A percentile compares a stretch with the other conserved stretches of the same genome.
These are phyloP conservation scores for Volvox africanus DNA, from an alignment of 139 green algal genomes.

Conservation along the genomic window DNA sequence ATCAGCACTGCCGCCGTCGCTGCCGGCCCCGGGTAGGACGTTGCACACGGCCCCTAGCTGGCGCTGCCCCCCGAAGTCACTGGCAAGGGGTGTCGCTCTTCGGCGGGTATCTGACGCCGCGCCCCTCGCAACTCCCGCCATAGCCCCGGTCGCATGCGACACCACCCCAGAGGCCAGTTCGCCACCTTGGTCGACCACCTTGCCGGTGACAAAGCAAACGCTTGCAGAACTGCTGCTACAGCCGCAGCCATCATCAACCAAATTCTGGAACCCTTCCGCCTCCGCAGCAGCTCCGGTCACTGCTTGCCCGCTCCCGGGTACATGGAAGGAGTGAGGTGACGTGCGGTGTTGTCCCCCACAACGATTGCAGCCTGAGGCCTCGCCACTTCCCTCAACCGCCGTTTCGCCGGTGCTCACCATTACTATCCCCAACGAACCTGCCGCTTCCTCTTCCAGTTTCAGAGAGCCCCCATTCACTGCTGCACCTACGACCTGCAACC, in stretches of 20 bases:
- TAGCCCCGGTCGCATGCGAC: no score
- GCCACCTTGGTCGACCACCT: no score
- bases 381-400: background rate
- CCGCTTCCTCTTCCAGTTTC: background rate
- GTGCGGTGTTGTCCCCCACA: background rate
- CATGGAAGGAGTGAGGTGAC: background rate
- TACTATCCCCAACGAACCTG: background rate
- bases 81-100: no score
- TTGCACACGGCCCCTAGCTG: no score
- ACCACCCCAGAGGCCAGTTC: no score
- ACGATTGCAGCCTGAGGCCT: background rate
- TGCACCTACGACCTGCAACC: background rate
- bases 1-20: background rate
- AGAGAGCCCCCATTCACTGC: background rate
- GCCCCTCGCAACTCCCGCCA: no score
- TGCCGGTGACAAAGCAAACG: no score
- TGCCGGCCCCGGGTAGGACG: background rate
- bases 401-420: background rate
- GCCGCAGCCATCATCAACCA: no score
- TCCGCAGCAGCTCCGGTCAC: background rate
- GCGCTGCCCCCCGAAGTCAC: no score
- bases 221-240: no score
- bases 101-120: no score
- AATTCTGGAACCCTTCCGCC: no score
- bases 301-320: background rate